phyloP scores from a whole-genome alignment of 1,139 yeast species.

The Candida sp. region DNA sequence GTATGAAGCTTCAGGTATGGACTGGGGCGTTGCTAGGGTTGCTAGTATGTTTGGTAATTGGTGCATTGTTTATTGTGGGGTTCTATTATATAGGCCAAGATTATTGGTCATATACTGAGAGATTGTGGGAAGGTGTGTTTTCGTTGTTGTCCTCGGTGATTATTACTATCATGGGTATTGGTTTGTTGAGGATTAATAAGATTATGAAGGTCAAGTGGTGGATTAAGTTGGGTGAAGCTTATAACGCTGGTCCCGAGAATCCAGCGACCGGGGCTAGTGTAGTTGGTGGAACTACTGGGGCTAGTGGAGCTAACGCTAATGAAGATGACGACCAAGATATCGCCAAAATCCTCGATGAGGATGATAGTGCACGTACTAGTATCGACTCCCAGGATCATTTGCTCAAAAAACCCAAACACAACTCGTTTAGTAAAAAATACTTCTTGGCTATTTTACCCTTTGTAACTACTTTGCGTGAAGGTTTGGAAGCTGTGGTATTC shows the following conservation, averaged over 20 bases:
- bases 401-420: constrained; percentile 3
- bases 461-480: constrained; percentile 44
- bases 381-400: constrained; percentile 1
- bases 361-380: constrained; percentile 2
- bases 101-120: constrained; percentile 79
- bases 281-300: too few species aligned
- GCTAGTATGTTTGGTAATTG: constrained; percentile 69
- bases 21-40: constrained; percentile 74
- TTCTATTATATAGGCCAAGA: constrained; percentile 79
- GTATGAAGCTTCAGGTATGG: constrained; percentile 74
- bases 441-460: constrained; percentile 40
- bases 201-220: constrained; percentile 51
- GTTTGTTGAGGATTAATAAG: constrained; percentile 78
- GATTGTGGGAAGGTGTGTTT: constrained; percentile 90
- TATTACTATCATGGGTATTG: constrained; percentile 87
- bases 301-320: too few species aligned
- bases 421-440: constrained; percentile 25
- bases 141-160: constrained; percentile 76
- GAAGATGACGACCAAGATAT: constrained; percentile 10
- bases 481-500: constrained; percentile 47
- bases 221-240: constrained; percentile 44
- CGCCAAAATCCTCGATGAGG: constrained; percentile 7
- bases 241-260: constrained; percentile 15
- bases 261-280: constrained; percentile 11
- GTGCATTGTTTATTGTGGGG: constrained; percentile 69